phyloP scores from a whole-genome alignment of 495 filamentous ascomycete species.

The Penicillium robsamsonii region DNA sequence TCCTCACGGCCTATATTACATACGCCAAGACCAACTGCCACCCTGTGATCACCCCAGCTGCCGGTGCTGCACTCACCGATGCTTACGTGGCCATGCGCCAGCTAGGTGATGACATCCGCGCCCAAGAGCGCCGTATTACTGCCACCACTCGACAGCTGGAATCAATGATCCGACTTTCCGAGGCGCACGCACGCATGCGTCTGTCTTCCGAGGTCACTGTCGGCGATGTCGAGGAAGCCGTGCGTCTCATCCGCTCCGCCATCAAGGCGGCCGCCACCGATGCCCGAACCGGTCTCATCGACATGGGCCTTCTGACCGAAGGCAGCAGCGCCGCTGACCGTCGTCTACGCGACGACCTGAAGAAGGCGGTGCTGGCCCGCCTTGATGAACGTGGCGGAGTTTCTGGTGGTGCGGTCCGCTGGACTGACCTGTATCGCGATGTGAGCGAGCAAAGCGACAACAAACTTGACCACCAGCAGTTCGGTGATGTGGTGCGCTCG shows the following conservation, averaged over 20 bases:
- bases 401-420: constrained; percentile 67
- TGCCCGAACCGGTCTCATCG: constrained; percentile 84
- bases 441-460: constrained; percentile 74
- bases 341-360: constrained; percentile 76
- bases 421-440: constrained; percentile 68
- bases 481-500: constrained; percentile 71
- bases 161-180: constrained; percentile 92
- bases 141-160: constrained; percentile 95
- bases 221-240: constrained; percentile 85
- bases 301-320: constrained; percentile 93
- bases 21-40: constrained; percentile 89
- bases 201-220: constrained; percentile 71
- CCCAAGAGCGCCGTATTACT: constrained; percentile 91
- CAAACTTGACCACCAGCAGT: constrained; percentile 71
- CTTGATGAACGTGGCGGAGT: constrained; percentile 71
- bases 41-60: constrained; percentile 72
- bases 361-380: constrained; percentile 67
- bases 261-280: constrained; percentile 97
- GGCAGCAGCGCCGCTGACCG: constrained; percentile 84
- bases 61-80: constrained; percentile 74
- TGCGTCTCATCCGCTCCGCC: constrained; percentile 87
- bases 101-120: constrained; percentile 90
- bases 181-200: constrained; percentile 98
- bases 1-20: constrained; percentile 95
- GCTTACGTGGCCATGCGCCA: constrained; percentile 96